Conservation (phyloP, 1,284 basidiomycete species). For the Trichosporon asahii region DNA sequence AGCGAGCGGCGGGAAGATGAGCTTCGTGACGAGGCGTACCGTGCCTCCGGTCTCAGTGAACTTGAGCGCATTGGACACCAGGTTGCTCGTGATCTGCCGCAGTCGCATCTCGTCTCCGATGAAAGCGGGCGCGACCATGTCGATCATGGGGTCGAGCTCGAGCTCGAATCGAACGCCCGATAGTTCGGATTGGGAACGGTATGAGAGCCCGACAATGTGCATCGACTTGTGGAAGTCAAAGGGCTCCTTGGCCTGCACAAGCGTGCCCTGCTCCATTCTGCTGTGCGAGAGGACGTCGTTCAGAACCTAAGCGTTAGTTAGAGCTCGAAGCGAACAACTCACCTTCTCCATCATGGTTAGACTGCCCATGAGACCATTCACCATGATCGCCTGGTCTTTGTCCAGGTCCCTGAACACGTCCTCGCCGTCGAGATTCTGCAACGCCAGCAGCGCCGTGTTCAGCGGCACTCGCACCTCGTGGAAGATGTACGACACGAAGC, state of each 20-base stretch:
- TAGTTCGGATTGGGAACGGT: conserved; percentile 70
- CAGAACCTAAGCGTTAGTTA: conserved; percentile 56
- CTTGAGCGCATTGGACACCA: conserved; percentile 55
- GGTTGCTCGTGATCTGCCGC: conserved; percentile 64
- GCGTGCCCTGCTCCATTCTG: conserved; percentile 53
- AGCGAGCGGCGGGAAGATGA: conserved; percentile 36
- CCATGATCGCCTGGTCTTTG: conserved; percentile 46
- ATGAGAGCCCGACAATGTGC: conserved; percentile 70
- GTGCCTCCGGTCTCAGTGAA: conserved; percentile 60
- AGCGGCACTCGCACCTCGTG: conserved; percentile 79
- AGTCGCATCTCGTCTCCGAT: conserved; percentile 64
- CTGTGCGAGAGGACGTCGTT: conserved; percentile 70
- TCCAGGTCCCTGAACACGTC: conserved; percentile 42
- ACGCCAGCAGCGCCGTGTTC: conserved; percentile 80
- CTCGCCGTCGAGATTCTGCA: conserved; percentile 81
- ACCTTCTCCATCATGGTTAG: conserved; percentile 67
- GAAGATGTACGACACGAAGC: conserved; percentile 69
- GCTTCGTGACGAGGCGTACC: conserved; percentile 47
- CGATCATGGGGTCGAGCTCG: conserved; percentile 69
- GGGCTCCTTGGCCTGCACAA: conserved; percentile 55
- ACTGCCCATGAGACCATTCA: conserved; percentile 64
- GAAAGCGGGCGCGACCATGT: conserved; percentile 57
- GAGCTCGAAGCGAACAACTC: not conserved
- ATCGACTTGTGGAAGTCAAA: conserved; percentile 81
- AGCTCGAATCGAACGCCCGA: conserved; percentile 66